Percentiles rank a stretch among this genome's conserved stretches.
Conservation (phyloP, 441 rosid genomes). For the Manihot esculenta region DNA sequence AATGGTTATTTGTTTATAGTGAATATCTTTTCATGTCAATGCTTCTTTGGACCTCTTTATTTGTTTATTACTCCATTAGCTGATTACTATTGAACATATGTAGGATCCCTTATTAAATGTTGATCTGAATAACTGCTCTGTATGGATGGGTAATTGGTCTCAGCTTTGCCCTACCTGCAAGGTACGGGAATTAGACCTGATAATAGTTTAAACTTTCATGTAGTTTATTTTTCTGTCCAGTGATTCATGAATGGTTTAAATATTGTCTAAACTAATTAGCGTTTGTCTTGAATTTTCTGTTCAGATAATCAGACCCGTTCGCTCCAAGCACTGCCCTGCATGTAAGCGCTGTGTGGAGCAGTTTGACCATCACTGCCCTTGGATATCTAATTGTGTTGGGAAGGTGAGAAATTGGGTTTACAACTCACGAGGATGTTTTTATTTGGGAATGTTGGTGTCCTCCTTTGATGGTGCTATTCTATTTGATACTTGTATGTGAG, state of each 20-base stretch:
- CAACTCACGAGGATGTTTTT: neutral
- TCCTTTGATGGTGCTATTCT: constrained; percentile 2
- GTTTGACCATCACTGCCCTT: constrained; percentile 98
- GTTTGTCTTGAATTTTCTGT: constrained; percentile 5
- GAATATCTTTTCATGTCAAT: neutral
- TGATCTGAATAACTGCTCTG: constrained; percentile 63
- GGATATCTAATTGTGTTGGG: constrained; percentile 99
- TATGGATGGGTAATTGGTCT: constrained; percentile 93
- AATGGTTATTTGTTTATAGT: neutral
- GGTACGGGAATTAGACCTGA: constrained; percentile 43
- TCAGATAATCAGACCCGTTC: constrained; percentile 93
- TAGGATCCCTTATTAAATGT: constrained; percentile 76
- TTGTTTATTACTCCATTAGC: neutral
- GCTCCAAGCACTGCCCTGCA: constrained; percentile 86
- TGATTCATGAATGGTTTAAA: constrained; percentile 11
- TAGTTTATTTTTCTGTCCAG: neutral
- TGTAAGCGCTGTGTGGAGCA: constrained; percentile 91
- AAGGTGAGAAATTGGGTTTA: constrained; percentile 51
- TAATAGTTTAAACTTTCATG: too few relatives aligned
- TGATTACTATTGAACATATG: constrained; percentile 11
- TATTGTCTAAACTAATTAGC: constrained; percentile 13
- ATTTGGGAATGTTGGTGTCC: constrained; percentile 1
- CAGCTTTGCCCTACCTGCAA: constrained; percentile 99
- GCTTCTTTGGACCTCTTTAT: constrained; percentile 5
- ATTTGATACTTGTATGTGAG: neutral